Conservation (phyloP, 208 protist genomes). For the Endotrypanum monterogeii region DNA sequence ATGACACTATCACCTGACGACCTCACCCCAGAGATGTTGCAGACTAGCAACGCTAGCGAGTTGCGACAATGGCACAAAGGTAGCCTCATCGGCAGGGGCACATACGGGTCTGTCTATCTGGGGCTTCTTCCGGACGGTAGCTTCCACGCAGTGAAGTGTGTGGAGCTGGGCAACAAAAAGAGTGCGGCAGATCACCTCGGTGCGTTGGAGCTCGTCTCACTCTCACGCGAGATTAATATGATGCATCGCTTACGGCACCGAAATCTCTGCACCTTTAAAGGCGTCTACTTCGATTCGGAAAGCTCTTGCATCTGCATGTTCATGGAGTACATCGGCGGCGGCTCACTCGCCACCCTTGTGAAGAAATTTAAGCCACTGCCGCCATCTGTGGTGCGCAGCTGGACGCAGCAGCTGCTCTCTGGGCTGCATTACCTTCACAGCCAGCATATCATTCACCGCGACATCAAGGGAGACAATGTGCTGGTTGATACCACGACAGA, state of each 20-base stretch:
- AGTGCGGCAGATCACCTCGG: conserved; percentile 52
- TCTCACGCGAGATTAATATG: conserved; percentile 92
- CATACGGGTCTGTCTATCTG: conserved; percentile 92
- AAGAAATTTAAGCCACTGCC: conserved; percentile 90
- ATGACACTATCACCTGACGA: conserved; percentile 62
- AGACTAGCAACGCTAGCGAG: conserved; percentile 72
- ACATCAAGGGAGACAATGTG: conserved; percentile 93
- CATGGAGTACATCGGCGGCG: conserved; percentile 94
- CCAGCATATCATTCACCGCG: conserved; percentile 92
- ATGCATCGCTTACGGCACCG: conserved; percentile 89
- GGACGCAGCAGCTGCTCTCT: conserved; percentile 87
- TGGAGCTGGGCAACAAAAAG: conserved; percentile 57
- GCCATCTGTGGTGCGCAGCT: conserved; percentile 78
- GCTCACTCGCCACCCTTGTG: conserved; percentile 79
- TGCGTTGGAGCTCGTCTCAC: conserved; percentile 74
- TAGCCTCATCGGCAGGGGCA: conserved; percentile 85
- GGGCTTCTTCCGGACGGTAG: conserved; percentile 80
- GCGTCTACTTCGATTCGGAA: conserved; percentile 68
- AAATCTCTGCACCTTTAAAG: conserved; percentile 93
- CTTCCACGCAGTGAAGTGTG: conserved; percentile 91
- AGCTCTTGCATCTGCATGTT: conserved; percentile 86
- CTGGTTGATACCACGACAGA: conserved; percentile 80
- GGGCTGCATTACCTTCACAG: conserved; percentile 88
- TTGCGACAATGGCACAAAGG: conserved; percentile 79
- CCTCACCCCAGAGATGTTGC: conserved; percentile 88